phyloP scores from a whole-genome alignment of 2,329 filamentous ascomycete genomes.

The Metarhizium robertsii region DNA sequence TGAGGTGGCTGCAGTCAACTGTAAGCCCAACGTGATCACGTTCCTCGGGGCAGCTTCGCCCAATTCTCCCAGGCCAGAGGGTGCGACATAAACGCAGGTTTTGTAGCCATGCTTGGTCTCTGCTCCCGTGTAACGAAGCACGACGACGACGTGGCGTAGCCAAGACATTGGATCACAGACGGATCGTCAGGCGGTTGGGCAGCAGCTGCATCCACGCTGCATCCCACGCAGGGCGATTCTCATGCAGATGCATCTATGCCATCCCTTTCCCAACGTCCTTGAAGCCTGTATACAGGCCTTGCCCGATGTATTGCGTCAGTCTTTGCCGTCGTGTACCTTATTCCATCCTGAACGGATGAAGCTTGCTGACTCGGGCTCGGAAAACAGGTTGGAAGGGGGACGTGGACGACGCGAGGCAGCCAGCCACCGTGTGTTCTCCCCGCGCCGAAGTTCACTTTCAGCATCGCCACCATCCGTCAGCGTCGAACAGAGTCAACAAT shows the following conservation, averaged over 20 bases:
- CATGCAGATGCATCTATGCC: not conserved
- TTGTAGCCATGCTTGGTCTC: not conserved
- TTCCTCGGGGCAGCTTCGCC: not conserved
- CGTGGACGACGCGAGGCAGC: too few relatives aligned
- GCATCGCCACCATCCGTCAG: too few relatives aligned
- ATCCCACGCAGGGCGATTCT: slow-evolving; percentile 1
- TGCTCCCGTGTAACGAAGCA: not conserved
- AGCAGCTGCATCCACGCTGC: not conserved
- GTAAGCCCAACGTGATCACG: not conserved
- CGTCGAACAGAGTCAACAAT: too few relatives aligned
- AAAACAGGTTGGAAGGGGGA: too few relatives aligned
- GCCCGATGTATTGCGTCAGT: not conserved
- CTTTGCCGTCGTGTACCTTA: too few relatives aligned
- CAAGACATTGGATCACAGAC: not conserved
- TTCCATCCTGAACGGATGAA: too few relatives aligned
- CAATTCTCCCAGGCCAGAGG: not conserved
- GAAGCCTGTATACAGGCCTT: not conserved
- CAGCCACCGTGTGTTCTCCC: too few relatives aligned
- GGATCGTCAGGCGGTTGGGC: not conserved
- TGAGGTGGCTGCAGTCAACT: not conserved
- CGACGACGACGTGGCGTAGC: not conserved
- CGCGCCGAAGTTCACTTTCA: too few relatives aligned
- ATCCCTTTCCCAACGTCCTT: not conserved
- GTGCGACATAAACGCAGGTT: not conserved
- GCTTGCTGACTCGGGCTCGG: too few relatives aligned